Evolutionary conservation across 1,284 basidiomycete species (phyloP).

Genomic region (Kwoniella shivajii): DNA sequence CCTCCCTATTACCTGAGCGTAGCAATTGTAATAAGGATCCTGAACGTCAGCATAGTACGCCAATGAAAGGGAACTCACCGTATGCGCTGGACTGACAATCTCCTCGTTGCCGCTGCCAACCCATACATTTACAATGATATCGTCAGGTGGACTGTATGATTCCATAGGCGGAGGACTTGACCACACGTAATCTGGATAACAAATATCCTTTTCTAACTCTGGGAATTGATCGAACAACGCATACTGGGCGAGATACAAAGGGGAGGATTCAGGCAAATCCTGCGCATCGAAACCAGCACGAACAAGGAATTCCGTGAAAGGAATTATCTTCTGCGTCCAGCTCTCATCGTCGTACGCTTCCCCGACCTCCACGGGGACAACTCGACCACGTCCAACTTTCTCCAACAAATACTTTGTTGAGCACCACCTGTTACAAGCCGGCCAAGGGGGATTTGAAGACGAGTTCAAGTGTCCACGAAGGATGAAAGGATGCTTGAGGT

Average conservation of each 20-base stretch:
- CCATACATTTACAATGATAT: conserved; percentile 82
- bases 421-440: conserved; percentile 62
- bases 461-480: conserved; percentile 64
- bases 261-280: conserved; percentile 9
- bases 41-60: conserved; percentile 41
- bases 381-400: conserved; percentile 71
- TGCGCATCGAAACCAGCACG: conserved; percentile 60
- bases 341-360: conserved; percentile 74
- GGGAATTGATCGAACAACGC: conserved; percentile 84
- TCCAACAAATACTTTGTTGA: conserved; percentile 67
- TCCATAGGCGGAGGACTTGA: conserved; percentile 61
- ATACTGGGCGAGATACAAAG: conserved; percentile 89
- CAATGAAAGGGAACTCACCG: conserved; percentile 59
- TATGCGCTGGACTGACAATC: conserved; percentile 80
- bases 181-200: conserved; percentile 85
- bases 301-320: conserved; percentile 73
- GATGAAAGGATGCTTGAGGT: conserved; percentile 68
- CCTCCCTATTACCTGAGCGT: conserved; percentile 81
- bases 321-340: conserved; percentile 81
- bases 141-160: conserved; percentile 69
- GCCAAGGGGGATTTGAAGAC: conserved; percentile 69
- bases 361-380: conserved; percentile 90
- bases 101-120: conserved; percentile 72
- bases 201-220: conserved; percentile 69
- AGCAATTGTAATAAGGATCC: conserved; percentile 94